Conservation (phyloP, 1,284 basidiomycete genomes). For the Agaricales sp. region DNA sequence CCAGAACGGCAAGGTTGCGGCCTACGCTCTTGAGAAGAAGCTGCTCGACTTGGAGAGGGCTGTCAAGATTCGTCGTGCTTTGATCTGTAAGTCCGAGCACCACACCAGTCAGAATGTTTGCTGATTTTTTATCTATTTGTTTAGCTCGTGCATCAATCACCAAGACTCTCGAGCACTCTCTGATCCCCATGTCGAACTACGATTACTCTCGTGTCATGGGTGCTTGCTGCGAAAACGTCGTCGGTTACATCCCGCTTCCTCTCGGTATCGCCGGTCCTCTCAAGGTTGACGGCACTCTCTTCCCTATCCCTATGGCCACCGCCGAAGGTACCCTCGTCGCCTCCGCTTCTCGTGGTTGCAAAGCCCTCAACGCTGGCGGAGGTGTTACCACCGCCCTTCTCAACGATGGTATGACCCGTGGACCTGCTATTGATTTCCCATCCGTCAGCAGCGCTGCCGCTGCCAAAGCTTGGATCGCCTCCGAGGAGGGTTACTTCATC, state of each 20-base stretch:
- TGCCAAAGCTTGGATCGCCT: slow-evolving; percentile 87
- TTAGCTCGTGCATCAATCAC: slow-evolving; percentile 80
- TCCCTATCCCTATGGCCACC: slow-evolving; percentile 98
- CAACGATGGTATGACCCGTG: slow-evolving; percentile 96
- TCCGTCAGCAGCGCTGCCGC: slow-evolving; percentile 69
- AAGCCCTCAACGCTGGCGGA: slow-evolving; percentile 93
- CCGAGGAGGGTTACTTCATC: slow-evolving; percentile 66
- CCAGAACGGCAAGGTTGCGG: slow-evolving; percentile 88
- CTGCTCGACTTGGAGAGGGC: slow-evolving; percentile 76
- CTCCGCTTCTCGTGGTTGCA: slow-evolving; percentile 95
- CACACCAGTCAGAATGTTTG: no score
- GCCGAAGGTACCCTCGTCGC: slow-evolving; percentile 98
- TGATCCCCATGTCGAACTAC: slow-evolving; percentile 80
- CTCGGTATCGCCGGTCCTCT: slow-evolving; percentile 96
- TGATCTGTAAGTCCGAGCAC: slow-evolving; percentile 76
- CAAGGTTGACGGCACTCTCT: slow-evolving; percentile 78
- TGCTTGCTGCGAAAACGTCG: slow-evolving; percentile 98
- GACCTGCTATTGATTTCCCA: slow-evolving; percentile 96
- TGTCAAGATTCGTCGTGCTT: slow-evolving; percentile 78
- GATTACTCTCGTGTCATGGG: slow-evolving; percentile 94
- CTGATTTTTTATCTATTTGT: slow-evolving; percentile 10
- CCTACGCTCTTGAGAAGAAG: slow-evolving; percentile 92
- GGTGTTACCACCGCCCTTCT: slow-evolving; percentile 93
- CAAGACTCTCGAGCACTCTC: slow-evolving; percentile 77
- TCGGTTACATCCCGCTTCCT: slow-evolving; percentile 95